A percentile compares a stretch with the other conserved stretches of the same genome.
phyloP scores from a whole-genome alignment of 1,139 yeast species.

The Casaregolazyma suthepensis region DNA sequence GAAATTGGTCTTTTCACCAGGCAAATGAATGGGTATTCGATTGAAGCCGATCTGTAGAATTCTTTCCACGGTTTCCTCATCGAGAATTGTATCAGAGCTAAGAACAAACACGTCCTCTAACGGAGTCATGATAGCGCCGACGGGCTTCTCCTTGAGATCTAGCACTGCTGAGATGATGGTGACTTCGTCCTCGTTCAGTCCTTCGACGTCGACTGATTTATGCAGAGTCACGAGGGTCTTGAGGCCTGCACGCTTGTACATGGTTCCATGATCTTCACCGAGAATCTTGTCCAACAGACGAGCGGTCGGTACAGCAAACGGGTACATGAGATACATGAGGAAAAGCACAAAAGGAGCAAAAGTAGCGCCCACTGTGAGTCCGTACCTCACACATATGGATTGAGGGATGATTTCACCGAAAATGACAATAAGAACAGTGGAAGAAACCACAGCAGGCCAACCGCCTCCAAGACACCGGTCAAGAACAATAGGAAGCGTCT shows the following conservation, averaged over 20 bases:
- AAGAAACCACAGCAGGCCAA: slow-evolving; percentile 90
- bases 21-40: slow-evolving; percentile 91
- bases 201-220: slow-evolving; percentile 90
- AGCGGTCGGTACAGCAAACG: slow-evolving; percentile 90
- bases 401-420: slow-evolving; percentile 98
- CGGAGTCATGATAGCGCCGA: slow-evolving; percentile 88
- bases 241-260: slow-evolving; percentile 86
- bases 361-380: slow-evolving; percentile 83
- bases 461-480: slow-evolving; percentile 96
- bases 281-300: slow-evolving; percentile 68
- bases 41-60: slow-evolving; percentile 93
- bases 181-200: slow-evolving; percentile 90
- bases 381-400: slow-evolving; percentile 85
- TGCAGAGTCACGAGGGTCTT: slow-evolving; percentile 91
- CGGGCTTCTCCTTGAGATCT: slow-evolving; percentile 88
- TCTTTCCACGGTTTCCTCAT: slow-evolving; percentile 80
- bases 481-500: slow-evolving; percentile 87
- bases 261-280: slow-evolving; percentile 96
- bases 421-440: slow-evolving; percentile 86
- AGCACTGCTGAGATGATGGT: slow-evolving; percentile 91
- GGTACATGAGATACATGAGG: slow-evolving; percentile 86
- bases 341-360: slow-evolving; percentile 82
- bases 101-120: slow-evolving; percentile 84
- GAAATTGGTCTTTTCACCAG: slow-evolving; percentile 83
- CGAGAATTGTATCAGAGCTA: slow-evolving; percentile 76